phyloP scores from a whole-genome alignment of 2,329 filamentous ascomycete genomes.

The Canariomyces notabilis region DNA sequence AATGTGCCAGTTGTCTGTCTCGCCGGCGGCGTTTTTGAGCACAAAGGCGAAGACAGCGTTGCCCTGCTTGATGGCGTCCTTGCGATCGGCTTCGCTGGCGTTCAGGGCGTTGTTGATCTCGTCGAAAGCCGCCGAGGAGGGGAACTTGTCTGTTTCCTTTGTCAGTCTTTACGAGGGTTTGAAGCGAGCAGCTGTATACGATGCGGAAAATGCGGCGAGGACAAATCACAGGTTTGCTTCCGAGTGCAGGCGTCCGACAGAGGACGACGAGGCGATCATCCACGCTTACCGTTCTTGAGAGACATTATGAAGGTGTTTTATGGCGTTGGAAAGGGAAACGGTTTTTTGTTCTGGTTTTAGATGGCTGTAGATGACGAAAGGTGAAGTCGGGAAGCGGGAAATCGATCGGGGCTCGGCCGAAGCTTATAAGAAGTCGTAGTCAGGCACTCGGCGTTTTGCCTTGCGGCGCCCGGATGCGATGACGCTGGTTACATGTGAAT shows the following conservation, averaged over 20 bases:
- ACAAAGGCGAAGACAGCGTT: slow-evolving; percentile 86
- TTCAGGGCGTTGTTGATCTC: slow-evolving; percentile 70
- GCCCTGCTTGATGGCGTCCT: slow-evolving; percentile 85
- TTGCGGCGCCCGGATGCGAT: slow-evolving; percentile 18
- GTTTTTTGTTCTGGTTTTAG: not conserved
- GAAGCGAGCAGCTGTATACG: not conserved
- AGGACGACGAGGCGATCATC: no score
- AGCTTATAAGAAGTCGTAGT: slow-evolving; percentile 9
- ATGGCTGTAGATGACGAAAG: slow-evolving; percentile 1
- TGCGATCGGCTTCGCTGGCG: slow-evolving; percentile 61
- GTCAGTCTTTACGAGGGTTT: slow-evolving; percentile 5
- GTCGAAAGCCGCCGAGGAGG: slow-evolving; percentile 88
- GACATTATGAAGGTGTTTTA: slow-evolving; percentile 52
- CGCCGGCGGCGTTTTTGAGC: slow-evolving; percentile 78
- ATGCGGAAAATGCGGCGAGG: not conserved
- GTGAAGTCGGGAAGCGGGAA: slow-evolving; percentile 1
- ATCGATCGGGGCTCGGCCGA: not conserved
- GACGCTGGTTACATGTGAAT: slow-evolving; percentile 23
- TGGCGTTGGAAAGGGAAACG: not conserved
- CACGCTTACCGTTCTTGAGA: slow-evolving; percentile 63
- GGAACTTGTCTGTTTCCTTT: slow-evolving; percentile 63
- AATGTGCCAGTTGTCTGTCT: slow-evolving; percentile 85
- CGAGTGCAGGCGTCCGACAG: no score
- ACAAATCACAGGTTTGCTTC: no score
- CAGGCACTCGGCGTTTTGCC: not conserved